Base-by-base conservation (phyloP, 2,329 filamentous ascomycete species). In the Ceratocystis huliohia region DNA sequence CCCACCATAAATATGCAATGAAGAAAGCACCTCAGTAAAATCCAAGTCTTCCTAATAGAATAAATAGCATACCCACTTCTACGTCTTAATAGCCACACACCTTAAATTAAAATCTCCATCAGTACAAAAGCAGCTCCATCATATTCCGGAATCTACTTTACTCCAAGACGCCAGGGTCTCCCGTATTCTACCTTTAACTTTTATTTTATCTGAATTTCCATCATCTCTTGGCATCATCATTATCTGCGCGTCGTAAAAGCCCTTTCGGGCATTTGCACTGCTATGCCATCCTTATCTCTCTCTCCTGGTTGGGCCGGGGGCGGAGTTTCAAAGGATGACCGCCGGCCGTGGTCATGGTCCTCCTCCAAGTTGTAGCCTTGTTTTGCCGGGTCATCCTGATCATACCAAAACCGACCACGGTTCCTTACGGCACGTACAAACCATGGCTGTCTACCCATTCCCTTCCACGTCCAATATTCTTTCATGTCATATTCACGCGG, bases 401-500 rank as follows among this genome's bases (percentile, higher is more conserved):
- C 66, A 44, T 67, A 67, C 53, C 63, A 66, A 20, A 67, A 64
- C 37, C 64, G 61, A 2, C 67, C 67, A 4, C 65, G 63, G 41
- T 65, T 67, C 28, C 66, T 63, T 10, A 74, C 69, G 2, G 76
- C 76, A 5, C 79, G 76, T 48, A 81, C 72, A 67, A 80, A 77
- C 76, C 79, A 81, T 0, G 80, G 80, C 53, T 78, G 75, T 2
- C 75, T 75, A 2, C 80, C 80, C 0, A 74, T 73, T 2, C 79
- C 78, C 69, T 78, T 79, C 80, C 79, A 82, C 1, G 80, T 79
- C 81, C 81, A 83, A 70, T 82, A 82, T 66, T 82, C 80, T 69
- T 82, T 82, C 69, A 80, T 73, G 50, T 82, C 79, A 69, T 82
- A 82, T 69, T 82, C 79, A 25, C 76, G 75, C 3, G 81, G 80